A percentile compares a stretch with the other conserved stretches of the same genome.
Evolutionary conservation across 768 basidiomycete genomes (phyloP).

Genomic region (Favolaschia claudopus): DNA sequence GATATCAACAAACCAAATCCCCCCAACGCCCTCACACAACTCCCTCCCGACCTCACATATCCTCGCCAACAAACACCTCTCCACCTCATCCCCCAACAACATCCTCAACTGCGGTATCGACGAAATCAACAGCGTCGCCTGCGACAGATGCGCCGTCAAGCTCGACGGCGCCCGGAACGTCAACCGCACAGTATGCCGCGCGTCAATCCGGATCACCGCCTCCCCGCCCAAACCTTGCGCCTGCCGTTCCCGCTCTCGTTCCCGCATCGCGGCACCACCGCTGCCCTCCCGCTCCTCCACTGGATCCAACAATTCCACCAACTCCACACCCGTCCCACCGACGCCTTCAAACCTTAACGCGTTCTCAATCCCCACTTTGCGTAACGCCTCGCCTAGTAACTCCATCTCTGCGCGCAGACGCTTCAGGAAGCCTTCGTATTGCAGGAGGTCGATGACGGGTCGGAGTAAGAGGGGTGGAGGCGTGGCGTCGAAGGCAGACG

Average conservation of each 20-base stretch:
- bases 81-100: conserved; percentile 80
- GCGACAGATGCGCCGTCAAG: conserved; percentile 79
- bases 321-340: conserved; percentile 69
- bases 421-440: conserved; percentile 79
- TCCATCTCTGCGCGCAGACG: conserved; percentile 66
- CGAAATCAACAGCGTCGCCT: conserved; percentile 76
- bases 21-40: conserved; percentile 59
- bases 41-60: conserved; percentile 73
- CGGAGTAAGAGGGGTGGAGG: conserved; percentile 64
- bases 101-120: conserved; percentile 81
- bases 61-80: conserved; percentile 69
- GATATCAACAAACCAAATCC: conserved; percentile 82
- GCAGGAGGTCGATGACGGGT: conserved; percentile 79
- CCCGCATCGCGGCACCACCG: no score
- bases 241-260: conserved; percentile 36
- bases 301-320: conserved; percentile 62
- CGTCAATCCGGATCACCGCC: conserved; percentile 72
- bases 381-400: conserved; percentile 57
- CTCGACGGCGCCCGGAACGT: conserved; percentile 80
- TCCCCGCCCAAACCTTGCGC: conserved; percentile 69
- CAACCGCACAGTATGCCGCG: conserved; percentile 79
- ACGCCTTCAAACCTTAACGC: conserved; percentile 67
- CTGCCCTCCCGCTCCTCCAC: no score
- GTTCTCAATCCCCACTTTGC: conserved; percentile 60
- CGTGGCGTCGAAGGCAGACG: conserved; percentile 23